phyloP scores from a whole-genome alignment of 768 basidiomycete genomes.

The Panus rudis region DNA sequence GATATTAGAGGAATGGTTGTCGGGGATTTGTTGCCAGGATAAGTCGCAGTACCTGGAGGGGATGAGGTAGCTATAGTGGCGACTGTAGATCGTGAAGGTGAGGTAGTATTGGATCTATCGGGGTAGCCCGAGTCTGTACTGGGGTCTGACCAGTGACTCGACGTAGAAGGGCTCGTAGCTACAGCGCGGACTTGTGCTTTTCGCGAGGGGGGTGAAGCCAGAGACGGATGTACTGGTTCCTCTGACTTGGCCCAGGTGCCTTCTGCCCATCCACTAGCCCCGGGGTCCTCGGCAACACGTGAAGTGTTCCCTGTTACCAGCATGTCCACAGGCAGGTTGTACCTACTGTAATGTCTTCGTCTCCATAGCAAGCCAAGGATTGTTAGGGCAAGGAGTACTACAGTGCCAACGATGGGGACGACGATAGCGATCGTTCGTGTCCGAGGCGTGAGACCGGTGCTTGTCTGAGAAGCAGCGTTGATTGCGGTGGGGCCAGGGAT shows the following conservation, averaged over 20 bases:
- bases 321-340: background rate
- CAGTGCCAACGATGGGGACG: background rate
- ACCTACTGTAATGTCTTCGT: background rate
- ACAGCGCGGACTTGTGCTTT: too few relatives aligned
- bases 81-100: too few relatives aligned
- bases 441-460: background rate
- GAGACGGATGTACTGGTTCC: background rate
- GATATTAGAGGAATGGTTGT: too few relatives aligned
- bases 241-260: conserved; percentile 1
- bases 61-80: too few relatives aligned
- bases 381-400: background rate
- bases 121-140: too few relatives aligned
- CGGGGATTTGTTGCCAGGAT: too few relatives aligned
- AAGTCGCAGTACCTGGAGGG: too few relatives aligned
- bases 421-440: conserved; percentile 7
- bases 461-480: background rate
- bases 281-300: conserved; percentile 4
- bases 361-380: background rate
- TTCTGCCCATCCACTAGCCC: conserved; percentile 7
- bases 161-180: too few relatives aligned
- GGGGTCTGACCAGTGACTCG: too few relatives aligned
- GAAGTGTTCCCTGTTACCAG: background rate
- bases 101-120: too few relatives aligned
- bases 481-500: background rate
- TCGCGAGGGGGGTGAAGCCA: background rate